A percentile compares a stretch with the other conserved stretches of the same genome.
phyloP scores from a whole-genome alignment of 2,329 filamentous ascomycete genomes.

The Claviceps arundinis region DNA sequence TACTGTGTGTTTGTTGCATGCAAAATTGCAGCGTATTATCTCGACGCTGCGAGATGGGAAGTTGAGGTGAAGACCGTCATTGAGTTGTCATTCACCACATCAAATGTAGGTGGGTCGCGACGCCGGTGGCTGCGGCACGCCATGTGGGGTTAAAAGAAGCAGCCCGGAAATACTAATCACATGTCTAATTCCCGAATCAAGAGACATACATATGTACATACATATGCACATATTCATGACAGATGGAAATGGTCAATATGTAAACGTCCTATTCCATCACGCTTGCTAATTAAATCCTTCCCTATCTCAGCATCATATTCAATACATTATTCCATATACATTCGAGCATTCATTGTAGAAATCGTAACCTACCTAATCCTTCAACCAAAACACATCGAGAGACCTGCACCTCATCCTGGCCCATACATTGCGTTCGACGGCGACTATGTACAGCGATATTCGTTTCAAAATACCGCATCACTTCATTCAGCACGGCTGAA shows the following conservation, averaged over 20 bases:
- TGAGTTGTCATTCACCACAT: not conserved
- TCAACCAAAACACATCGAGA: not conserved
- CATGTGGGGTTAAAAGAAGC: not conserved
- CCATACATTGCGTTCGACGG: not conserved
- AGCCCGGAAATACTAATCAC: not conserved
- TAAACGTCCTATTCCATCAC: not conserved
- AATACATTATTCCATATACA: not conserved
- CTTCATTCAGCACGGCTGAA: constrained; percentile 34
- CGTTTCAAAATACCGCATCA: not conserved
- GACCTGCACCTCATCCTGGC: not conserved
- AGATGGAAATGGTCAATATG: not conserved
- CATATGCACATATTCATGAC: not conserved
- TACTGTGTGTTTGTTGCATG: not conserved
- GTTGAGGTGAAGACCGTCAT: constrained; percentile 1
- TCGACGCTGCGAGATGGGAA: not conserved
- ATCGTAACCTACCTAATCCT: not conserved
- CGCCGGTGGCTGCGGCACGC: not conserved
- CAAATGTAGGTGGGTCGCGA: not conserved
- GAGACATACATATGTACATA: not conserved
- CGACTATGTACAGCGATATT: constrained; percentile 4
- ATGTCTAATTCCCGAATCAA: too few relatives aligned
- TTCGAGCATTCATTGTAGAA: not conserved
- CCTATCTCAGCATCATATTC: not conserved
- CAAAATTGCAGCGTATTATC: not conserved
- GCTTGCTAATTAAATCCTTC: not conserved